A percentile compares a stretch with the other conserved stretches of the same genome.
Conservation (phyloP, 2,329 filamentous ascomycete genomes). For the Colletotrichum filicis region DNA sequence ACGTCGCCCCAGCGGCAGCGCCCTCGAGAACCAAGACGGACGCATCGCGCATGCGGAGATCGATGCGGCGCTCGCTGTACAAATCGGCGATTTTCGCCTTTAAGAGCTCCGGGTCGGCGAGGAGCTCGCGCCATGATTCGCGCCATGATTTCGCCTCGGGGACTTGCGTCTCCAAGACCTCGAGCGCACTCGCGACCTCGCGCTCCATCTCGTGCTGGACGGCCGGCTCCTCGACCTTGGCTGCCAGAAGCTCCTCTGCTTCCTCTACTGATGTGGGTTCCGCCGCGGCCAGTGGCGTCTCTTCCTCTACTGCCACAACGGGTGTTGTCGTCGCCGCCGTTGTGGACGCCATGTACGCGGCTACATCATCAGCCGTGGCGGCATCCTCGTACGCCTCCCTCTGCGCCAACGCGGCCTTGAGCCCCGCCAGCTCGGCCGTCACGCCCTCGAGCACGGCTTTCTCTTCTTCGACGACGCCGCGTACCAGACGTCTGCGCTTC, state of each 20-base stretch:
- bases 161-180: neutral
- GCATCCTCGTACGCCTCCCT: conserved; percentile 46
- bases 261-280: conserved; percentile 9
- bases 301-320: conserved; percentile 37
- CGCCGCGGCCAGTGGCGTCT: neutral
- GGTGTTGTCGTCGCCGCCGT: conserved; percentile 45
- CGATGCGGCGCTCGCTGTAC: conserved; percentile 72
- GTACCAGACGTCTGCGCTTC: conserved; percentile 83
- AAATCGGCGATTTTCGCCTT: conserved; percentile 65
- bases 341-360: conserved; percentile 28
- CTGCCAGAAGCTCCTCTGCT: conserved; percentile 7
- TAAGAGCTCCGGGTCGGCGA: conserved; percentile 57
- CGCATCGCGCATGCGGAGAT: conserved; percentile 75
- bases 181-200: conserved; percentile 25
- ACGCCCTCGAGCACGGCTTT: conserved; percentile 66
- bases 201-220: conserved; percentile 22
- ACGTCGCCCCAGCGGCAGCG: conserved; percentile 71
- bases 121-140: conserved; percentile 57
- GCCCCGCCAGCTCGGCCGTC: conserved; percentile 51
- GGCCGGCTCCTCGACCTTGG: conserved; percentile 23
- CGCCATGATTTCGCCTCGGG: conserved; percentile 50
- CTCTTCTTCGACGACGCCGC: conserved; percentile 84
- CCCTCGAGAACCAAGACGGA: conserved; percentile 77
- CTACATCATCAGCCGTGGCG: conserved; percentile 39
- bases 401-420: conserved; percentile 42